Evolutionary conservation across 2,329 filamentous ascomycete species (phyloP), one percentile per base, ranked within the genome.

Genomic region (Kalmusia sp.): DNA sequence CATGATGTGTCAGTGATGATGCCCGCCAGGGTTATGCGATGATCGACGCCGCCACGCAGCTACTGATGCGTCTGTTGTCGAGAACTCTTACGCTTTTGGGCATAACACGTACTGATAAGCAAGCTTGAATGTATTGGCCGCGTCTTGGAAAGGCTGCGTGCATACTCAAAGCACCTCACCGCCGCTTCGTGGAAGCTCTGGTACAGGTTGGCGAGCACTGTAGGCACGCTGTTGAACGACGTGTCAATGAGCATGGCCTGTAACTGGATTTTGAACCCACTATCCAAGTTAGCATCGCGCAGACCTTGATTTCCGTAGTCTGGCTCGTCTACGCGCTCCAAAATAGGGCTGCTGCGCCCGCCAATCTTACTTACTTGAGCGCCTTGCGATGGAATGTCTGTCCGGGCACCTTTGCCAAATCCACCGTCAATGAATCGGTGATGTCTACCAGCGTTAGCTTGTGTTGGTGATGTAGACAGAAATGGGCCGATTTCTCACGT

Each of bases 221-320:
- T 90, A 3, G 71, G 62, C 6, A 83, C 70, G 3, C 86, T 84
- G 76, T 98, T 98, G 78, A 93, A 87, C 3, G 81, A 76, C 4
- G 90, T 90, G 71, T 96, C 92, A 64, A 91, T 88, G 71, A 92
- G 90, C 87, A 96, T 93, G 44, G 86, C 80, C 64, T 95, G 90
- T 46, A 92, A 87, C 70, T 96, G 91, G 47, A 95, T 86, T 71
- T 92, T 93, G 79, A 98, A 92, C 3, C 86, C 78, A 65, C 77
- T 80, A 55, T 62, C 51, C 54, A 46, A 31, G 63, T 67, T 49
- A 68, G 62, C 52, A 33, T 51, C 15, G 15, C 35, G 34, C 24
- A 19, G 27, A 34, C 41, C 35, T 46, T 37, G 44, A 28, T 57
- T 49, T 37, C 44, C 24, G 2, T 39, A 15, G 22, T 37, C 8